These are phyloP conservation scores for Globisporangium parvum DNA, from an alignment of 352 stramenopile species.

Conservation along the genomic window DNA sequence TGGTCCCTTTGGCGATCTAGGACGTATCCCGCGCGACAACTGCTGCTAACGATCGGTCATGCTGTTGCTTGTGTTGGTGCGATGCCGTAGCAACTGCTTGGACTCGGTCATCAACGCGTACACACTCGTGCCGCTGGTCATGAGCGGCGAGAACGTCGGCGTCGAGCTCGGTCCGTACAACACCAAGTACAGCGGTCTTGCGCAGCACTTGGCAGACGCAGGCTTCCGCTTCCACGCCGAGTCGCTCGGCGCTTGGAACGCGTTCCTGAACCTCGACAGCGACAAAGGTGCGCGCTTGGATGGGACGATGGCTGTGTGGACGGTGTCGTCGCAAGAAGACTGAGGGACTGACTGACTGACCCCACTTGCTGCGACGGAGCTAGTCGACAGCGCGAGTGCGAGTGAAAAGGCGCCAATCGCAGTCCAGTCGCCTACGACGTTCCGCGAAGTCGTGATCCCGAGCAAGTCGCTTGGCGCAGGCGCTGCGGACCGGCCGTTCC, in stretches of 20 bases:
- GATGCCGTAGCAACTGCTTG: constrained; percentile 91
- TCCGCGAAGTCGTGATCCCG: constrained; percentile 63
- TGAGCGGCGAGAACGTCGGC: constrained; percentile 93
- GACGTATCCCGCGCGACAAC: too few species aligned
- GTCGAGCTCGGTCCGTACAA: constrained; percentile 96
- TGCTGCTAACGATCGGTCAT: background rate
- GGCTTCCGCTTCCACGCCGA: constrained; percentile 45
- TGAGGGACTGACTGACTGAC: background rate
- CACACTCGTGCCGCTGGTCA: constrained; percentile 86
- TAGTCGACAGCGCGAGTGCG: constrained; percentile 30
- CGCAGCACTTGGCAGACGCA: constrained; percentile 53
- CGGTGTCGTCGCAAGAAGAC: background rate
- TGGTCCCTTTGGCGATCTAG: background rate
- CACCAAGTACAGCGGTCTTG: constrained; percentile 90
- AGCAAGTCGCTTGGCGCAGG: constrained; percentile 42
- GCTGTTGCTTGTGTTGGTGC: background rate
- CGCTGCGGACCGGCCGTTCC: constrained; percentile 60
- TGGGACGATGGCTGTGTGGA: background rate
- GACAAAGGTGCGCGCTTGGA: constrained; percentile 63
- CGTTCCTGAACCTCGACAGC: constrained; percentile 62
- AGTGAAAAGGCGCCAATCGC: constrained; percentile 51
- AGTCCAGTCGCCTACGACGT: constrained; percentile 49
- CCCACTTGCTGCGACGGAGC: too few species aligned
- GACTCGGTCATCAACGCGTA: constrained; percentile 91
- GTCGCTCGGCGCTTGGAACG: constrained; percentile 49